These are phyloP conservation scores for Asterionellopsis glacialis DNA, from an alignment of 108 stramenopile species.

Conservation along the genomic window DNA sequence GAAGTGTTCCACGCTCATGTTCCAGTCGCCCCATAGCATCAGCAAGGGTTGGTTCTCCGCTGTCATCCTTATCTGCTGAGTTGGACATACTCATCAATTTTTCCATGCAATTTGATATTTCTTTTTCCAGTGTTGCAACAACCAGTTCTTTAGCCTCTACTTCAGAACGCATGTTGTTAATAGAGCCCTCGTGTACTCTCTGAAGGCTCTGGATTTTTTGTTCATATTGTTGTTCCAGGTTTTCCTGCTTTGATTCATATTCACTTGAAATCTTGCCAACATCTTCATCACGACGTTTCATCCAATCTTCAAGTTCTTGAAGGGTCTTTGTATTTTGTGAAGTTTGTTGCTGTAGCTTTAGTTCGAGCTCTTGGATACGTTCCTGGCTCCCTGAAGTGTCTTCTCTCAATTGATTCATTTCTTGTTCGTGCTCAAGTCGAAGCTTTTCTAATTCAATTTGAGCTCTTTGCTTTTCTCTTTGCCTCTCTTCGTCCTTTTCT, in stretches of 20 bases:
- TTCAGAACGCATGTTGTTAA: neutral
- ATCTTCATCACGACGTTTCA: neutral
- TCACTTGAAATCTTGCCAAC: neutral
- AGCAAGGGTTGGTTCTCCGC: neutral
- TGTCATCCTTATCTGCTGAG: neutral
- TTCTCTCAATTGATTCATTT: conserved; percentile 15
- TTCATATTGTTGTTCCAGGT: conserved; percentile 8
- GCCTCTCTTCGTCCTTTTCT: conserved; percentile 24
- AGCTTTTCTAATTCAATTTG: conserved; percentile 34
- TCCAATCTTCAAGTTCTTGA: neutral
- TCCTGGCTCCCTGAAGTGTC: conserved; percentile 12
- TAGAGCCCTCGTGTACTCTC: neutral
- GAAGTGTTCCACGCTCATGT: neutral
- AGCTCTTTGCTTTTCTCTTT: conserved; percentile 17
- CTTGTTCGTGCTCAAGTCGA: conserved; percentile 14
- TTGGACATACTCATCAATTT: conserved; percentile 1
- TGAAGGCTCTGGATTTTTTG: neutral
- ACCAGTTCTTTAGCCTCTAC: neutral
- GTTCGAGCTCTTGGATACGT: conserved; percentile 27
- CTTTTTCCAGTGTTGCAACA: neutral
- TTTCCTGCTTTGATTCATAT: neutral
- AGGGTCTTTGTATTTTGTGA: neutral
- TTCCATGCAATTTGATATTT: conserved; percentile 3
- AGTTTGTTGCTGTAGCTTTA: conserved; percentile 7
- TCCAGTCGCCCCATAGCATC: neutral